Base-by-base conservation (phyloP, 2,329 filamentous ascomycete species). In the Cordyceps fumosorosea region DNA sequence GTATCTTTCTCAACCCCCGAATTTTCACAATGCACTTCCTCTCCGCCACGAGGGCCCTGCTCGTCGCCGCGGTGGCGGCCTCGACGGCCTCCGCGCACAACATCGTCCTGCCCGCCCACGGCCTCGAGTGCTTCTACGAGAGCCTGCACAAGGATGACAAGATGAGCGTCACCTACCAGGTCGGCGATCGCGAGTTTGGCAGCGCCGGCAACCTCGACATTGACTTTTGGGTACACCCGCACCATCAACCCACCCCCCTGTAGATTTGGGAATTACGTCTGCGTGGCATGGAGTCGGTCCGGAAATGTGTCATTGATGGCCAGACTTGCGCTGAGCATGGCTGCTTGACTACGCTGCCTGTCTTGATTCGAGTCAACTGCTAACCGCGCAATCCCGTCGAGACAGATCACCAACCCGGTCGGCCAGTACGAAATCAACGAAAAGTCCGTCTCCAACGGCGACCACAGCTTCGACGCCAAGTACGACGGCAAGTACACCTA, bases 91-190 rank as follows among this genome's bases (percentile, higher is more conserved):
- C 84, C 67, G 91, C 91, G 69, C 95, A 99, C 85, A 98, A 96
- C 81, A 98, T 99, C 77, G 91, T 95, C 76, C 87, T 99, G 72
- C 89, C 89, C 66, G 89, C 93, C 69, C 92, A 99, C 78, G 90
- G 91, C 72, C 86, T 92, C 78, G 95, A 99, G 81, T 99, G 95
- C 82, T 99, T 98, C 84, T 90, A 96, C 81, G 95, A 99, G 80
- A 78, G 82, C 69, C 86, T 99, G 64, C 93, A 96, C 81, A 86
- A 84, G 75, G 95, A 96, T 76, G 95, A 99, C 81, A 90, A 89
- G 77, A 99, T 99, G 95, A 97, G 92, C 10, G 93, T 99, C 64
- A 96, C 93, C 34, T 99, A 96, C 83, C 95, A 98, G 80, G 93
- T 98, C 63, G 95, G 95, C 73, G 95, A 99, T 75, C 83, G 93